A percentile compares a stretch with the other conserved stretches of the same genome.
Evolutionary conservation across 805 yeast genomes (phyloP).

Genomic region (Schizosaccharomyces octosporus): DNA sequence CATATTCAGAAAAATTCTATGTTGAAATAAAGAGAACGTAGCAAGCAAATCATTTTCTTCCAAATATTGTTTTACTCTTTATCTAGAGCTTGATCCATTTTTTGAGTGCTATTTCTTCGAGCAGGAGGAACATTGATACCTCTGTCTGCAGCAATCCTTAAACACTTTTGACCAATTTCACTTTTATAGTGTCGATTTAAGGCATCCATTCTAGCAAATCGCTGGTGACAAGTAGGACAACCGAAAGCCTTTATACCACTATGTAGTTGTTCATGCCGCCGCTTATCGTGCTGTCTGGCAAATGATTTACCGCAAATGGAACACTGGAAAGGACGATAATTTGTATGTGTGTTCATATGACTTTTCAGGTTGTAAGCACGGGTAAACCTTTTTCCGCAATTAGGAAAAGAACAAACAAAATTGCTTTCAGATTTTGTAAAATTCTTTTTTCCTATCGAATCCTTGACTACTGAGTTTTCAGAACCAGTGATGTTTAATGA

Average conservation of each 20-base stretch:
- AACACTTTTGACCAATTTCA: slow-evolving; percentile 48
- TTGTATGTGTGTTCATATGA: slow-evolving; percentile 67
- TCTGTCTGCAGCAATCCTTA: slow-evolving; percentile 9
- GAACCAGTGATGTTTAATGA: background rate
- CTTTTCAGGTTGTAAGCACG: slow-evolving; percentile 82
- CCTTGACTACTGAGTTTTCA: background rate
- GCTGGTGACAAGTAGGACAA: slow-evolving; percentile 63
- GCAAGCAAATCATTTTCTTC: background rate
- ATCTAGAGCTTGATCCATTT: background rate
- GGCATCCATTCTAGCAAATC: slow-evolving; percentile 58
- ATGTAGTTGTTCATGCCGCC: slow-evolving; percentile 54
- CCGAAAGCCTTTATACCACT: slow-evolving; percentile 45
- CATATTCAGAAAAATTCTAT: background rate
- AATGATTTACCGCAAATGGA: slow-evolving; percentile 38
- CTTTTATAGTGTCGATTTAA: slow-evolving; percentile 52
- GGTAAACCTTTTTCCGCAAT: slow-evolving; percentile 66
- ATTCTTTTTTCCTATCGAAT: background rate
- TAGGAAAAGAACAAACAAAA: slow-evolving; percentile 38
- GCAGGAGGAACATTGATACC: background rate
- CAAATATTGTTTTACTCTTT: background rate
- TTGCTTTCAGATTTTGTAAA: slow-evolving; percentile 16
- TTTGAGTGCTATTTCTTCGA: background rate
- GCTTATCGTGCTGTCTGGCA: slow-evolving; percentile 55
- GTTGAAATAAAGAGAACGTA: background rate
- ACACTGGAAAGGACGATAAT: slow-evolving; percentile 48